Percentiles rank a stretch among this genome's conserved stretches.
phyloP scores from a whole-genome alignment of 257 asterid genomes.

The Gentiana dahurica region DNA sequence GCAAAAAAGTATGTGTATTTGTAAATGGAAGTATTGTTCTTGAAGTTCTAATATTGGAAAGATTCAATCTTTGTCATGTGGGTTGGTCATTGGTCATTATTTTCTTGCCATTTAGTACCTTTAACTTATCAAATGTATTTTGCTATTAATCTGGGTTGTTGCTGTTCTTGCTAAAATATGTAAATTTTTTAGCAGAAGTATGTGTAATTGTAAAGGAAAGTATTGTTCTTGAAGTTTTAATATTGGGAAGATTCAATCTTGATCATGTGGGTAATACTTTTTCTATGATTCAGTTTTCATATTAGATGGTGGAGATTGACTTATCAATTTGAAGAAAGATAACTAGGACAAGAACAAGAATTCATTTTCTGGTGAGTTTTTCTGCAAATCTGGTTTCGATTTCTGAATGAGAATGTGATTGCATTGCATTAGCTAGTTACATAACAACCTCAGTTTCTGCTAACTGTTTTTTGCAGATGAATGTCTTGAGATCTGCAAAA shows the following conservation, averaged over 20 bases:
- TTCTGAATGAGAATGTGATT: too few relatives aligned
- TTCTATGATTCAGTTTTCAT: too few relatives aligned
- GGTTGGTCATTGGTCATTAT: not conserved
- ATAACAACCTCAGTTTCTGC: too few relatives aligned
- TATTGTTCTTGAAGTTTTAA: conserved; percentile 13
- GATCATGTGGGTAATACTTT: conserved; percentile 5
- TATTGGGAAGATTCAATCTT: conserved; percentile 8
- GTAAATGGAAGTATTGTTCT: conserved; percentile 8
- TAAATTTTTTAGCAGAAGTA: conserved; percentile 3
- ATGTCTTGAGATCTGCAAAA: conserved; percentile 44
- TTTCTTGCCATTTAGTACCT: not conserved
- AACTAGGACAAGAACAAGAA: conserved; percentile 3
- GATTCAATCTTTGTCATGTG: conserved; percentile 12
- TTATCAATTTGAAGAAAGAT: not conserved
- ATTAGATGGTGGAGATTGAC: too few relatives aligned
- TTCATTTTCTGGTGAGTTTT: not conserved
- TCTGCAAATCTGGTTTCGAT: too few relatives aligned
- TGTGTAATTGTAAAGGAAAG: conserved; percentile 5
- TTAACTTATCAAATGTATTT: conserved; percentile 7
- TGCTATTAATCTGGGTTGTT: conserved; percentile 18
- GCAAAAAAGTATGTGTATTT: conserved; percentile 1
- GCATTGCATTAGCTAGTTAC: too few relatives aligned
- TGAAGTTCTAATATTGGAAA: conserved; percentile 12
- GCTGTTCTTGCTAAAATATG: conserved; percentile 11
- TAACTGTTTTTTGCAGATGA: too few relatives aligned